Conservation (phyloP, 202 grass and related monocot genomes). For the Setaria italica region DNA sequence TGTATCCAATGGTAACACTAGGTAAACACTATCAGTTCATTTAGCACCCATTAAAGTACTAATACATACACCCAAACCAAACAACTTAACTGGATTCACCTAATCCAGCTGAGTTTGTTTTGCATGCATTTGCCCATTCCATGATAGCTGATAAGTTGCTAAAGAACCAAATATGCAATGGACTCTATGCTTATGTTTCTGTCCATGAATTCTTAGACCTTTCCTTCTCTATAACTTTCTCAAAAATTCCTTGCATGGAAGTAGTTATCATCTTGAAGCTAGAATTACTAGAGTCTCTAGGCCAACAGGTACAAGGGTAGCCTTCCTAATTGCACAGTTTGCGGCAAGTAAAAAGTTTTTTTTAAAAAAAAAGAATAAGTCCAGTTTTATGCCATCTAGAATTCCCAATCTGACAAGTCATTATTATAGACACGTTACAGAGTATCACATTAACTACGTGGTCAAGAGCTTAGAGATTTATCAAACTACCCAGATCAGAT, state of each 20-base stretch:
- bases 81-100: not conserved
- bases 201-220: not conserved
- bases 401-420: not conserved
- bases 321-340: not conserved
- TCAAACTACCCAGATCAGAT: conserved; percentile 8
- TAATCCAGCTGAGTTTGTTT: conserved; percentile 1
- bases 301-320: not conserved
- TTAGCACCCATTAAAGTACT: not conserved
- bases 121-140: not conserved
- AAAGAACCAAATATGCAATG: not conserved
- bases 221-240: not conserved
- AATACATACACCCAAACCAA: not conserved
- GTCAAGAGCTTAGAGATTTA: not conserved
- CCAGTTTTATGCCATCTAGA: not conserved
- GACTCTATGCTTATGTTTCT: not conserved
- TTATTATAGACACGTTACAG: not conserved
- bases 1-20: conserved; percentile 19
- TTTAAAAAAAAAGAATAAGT: not conserved
- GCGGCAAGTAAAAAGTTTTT: not conserved
- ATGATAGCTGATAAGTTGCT: conserved; percentile 3
- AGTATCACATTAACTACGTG: not conserved
- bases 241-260: not conserved
- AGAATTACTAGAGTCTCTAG: not conserved
- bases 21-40: not conserved
- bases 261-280: conserved; percentile 11